These are phyloP conservation scores for Gossypium anomalum DNA, from an alignment of 345 rosid species.

Conservation along the genomic window DNA sequence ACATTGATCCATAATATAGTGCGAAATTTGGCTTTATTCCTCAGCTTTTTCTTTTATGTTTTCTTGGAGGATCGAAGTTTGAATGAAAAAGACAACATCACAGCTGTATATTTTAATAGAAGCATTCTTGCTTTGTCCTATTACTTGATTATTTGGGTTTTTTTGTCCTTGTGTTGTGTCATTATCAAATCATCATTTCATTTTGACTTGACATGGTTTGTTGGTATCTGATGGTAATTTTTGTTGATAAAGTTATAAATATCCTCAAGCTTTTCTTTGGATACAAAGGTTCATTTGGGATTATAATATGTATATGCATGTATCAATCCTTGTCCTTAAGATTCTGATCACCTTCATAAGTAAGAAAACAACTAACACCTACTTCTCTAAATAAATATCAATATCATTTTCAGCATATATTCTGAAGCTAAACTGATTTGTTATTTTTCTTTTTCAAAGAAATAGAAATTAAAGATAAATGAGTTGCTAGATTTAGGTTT, in stretches of 20 bases:
- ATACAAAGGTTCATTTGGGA: too few relatives aligned
- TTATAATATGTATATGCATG: neutral
- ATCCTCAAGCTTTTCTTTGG: neutral
- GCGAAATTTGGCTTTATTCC: neutral
- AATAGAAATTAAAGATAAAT: neutral
- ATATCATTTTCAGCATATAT: neutral
- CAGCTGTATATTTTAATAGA: neutral
- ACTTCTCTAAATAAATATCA: neutral
- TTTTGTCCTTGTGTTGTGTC: neutral
- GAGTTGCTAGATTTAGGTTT: neutral
- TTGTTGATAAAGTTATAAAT: neutral
- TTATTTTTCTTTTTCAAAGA: neutral
- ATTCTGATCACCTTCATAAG: neutral
- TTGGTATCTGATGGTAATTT: neutral
- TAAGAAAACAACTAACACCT: neutral
- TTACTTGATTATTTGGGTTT: neutral
- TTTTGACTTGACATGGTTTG: neutral
- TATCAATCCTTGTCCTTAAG: neutral
- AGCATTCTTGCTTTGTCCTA: conserved; percentile 1
- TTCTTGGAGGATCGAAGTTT: neutral
- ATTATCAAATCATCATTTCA: neutral
- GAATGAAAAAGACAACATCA: too few relatives aligned
- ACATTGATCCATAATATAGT: neutral
- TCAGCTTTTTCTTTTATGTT: neutral
- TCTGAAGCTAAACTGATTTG: neutral